Base-by-base conservation (phyloP, 1,284 basidiomycete species). In the Psilocybe mexicana region DNA sequence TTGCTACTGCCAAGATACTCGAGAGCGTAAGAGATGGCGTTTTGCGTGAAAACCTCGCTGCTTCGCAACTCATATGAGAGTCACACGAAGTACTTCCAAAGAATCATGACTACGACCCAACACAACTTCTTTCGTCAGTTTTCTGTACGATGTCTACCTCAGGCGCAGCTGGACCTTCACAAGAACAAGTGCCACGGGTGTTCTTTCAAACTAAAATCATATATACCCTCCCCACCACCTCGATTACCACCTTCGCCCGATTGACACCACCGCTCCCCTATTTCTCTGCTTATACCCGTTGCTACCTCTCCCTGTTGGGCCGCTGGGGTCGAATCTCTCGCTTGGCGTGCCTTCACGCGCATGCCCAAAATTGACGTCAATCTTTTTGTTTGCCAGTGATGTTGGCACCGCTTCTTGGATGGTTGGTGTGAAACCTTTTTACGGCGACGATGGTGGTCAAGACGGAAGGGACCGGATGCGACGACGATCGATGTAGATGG, bases 11-110 rank as follows among this genome's bases (percentile, higher is more conserved):
- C 2, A 74, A 73, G 46, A 80, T 79, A 5, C 65, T 81, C 3
- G 77, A 77, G 63, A 76, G 75, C 30, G 78, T 80, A 36, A 75
- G 77, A 23, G 78, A 80, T 53, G 76, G 77, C 51, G 73, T 80
- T 50, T 66, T 79, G 48, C 70, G 78, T 48, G 76, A 77, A 63
- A 77, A 79, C 62, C 72, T 80, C 14, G 68, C 72, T 24, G 68
- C 69, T 5, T 79, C 77, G 43, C 76, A 78, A 60, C 67, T 80
- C 36, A 78, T 79, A 58, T 80, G 65, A 74, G 43, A 46, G n/a
- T 38, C 18, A 18, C 18, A 18, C 18, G 18, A 18, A 18, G 18
- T 18, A 18, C 18, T 18, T 18, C 54, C 24, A 25, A 35, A 40
- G 12, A 23, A 14, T n/a, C 35, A 3, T 49, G 50, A 52, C 55